Conservation (phyloP, 495 filamentous ascomycete genomes). For the Penicillium atrosanguineum region DNA sequence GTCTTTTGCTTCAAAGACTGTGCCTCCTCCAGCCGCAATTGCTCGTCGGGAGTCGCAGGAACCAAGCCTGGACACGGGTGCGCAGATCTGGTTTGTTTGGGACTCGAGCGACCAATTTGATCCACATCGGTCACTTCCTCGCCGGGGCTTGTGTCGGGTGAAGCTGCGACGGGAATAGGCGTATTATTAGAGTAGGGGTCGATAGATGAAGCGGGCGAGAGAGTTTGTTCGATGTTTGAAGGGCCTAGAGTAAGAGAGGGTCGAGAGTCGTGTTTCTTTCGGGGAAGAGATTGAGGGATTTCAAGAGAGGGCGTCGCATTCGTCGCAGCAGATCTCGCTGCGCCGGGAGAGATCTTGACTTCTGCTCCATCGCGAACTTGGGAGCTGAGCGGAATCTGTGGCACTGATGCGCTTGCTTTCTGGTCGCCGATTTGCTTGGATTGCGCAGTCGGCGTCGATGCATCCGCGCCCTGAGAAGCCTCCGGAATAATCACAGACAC, state of each 20-base stretch:
- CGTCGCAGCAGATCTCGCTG: conserved; percentile 15
- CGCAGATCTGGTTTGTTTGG: conserved; percentile 22
- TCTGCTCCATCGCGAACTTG: conserved; percentile 22
- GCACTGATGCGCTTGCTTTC: conserved; percentile 17
- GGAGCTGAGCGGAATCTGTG: conserved; percentile 23
- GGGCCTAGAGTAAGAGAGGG: conserved; percentile 31
- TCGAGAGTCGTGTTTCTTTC: conserved; percentile 31
- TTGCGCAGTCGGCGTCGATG: conserved; percentile 8
- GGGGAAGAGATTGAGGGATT: conserved; percentile 12
- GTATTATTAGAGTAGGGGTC: conserved; percentile 45
- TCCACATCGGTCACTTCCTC: conserved; percentile 32
- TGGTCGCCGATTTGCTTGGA: conserved; percentile 13
- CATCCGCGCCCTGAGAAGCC: conserved; percentile 11
- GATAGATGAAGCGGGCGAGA: conserved; percentile 44
- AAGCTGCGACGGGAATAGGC: conserved; percentile 34
- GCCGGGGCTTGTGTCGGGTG: conserved; percentile 42
- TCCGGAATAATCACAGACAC: conserved; percentile 12
- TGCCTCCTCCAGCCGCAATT: conserved; percentile 49
- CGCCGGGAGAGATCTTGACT: conserved; percentile 12
- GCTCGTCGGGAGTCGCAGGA: conserved; percentile 49
- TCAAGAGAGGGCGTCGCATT: conserved; percentile 17
- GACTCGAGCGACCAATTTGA: conserved; percentile 21
- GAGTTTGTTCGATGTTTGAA: conserved; percentile 37
- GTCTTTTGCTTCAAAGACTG: conserved; percentile 36
- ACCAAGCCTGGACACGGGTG: conserved; percentile 25